These are phyloP conservation scores for Pseudohalonectria lignicola DNA, from an alignment of 2,329 filamentous ascomycete species.

Conservation along the genomic window DNA sequence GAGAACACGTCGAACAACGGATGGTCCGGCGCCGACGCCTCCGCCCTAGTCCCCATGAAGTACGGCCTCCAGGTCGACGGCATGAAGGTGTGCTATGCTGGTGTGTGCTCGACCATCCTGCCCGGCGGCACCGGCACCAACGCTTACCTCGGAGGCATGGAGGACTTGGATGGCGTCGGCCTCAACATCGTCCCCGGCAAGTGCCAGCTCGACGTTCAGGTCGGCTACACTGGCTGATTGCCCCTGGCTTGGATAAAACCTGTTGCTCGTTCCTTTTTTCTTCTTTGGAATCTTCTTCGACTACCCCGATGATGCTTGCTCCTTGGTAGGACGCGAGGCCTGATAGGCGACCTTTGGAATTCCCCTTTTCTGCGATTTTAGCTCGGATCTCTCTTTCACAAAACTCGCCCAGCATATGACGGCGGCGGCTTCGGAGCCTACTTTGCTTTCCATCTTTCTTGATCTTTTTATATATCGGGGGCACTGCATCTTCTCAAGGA, in stretches of 20 bases:
- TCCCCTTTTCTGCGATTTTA: no score
- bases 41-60: conserved; percentile 29
- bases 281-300: background rate
- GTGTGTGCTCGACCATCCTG: conserved; percentile 19
- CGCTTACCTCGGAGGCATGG: conserved; percentile 22
- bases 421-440: no score
- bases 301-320: background rate
- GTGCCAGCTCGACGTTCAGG: conserved; percentile 8
- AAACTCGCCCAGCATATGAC: no score
- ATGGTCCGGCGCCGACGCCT: conserved; percentile 40
- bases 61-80: conserved; percentile 21
- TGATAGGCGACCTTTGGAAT: background rate
- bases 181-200: conserved; percentile 18
- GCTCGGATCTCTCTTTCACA: no score
- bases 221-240: conserved; percentile 9
- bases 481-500: no score
- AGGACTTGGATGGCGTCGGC: conserved; percentile 20
- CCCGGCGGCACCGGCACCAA: conserved; percentile 17
- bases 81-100: conserved; percentile 23
- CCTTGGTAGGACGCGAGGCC: background rate
- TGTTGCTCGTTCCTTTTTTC: conserved; percentile 1
- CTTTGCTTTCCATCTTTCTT: no score
- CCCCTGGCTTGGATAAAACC: background rate
- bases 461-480: no score
- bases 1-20: conserved; percentile 30